phyloP scores from a whole-genome alignment of 768 basidiomycete genomes.

The Phlegmacium glaucopus region DNA sequence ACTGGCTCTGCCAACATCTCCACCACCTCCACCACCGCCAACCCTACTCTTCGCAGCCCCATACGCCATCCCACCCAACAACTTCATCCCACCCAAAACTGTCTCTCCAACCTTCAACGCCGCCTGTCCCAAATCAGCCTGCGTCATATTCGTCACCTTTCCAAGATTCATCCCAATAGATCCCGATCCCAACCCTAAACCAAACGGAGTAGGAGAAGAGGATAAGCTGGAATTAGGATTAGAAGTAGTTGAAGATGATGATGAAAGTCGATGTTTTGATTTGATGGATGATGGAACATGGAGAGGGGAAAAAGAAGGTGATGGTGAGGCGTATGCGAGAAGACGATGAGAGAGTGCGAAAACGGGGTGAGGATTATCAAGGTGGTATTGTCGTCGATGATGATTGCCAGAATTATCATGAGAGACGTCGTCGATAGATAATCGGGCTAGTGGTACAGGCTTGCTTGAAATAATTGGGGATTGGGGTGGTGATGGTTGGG shows the following conservation, averaged over 20 bases:
- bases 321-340: conserved; percentile 48
- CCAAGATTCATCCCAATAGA: conserved; percentile 1
- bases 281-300: conserved; percentile 8
- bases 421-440: conserved; percentile 7
- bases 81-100: conserved; percentile 61
- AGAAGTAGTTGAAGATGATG: conserved; percentile 16
- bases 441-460: conserved; percentile 7
- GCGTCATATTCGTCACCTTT: conserved; percentile 25
- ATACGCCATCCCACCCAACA: conserved; percentile 58
- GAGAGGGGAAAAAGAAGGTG: conserved; percentile 1
- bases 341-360: conserved; percentile 62
- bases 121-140: conserved; percentile 46
- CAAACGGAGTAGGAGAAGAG: conserved; percentile 20
- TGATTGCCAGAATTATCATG: conserved; percentile 1
- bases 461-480: neutral
- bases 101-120: conserved; percentile 59
- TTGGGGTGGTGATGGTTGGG: neutral
- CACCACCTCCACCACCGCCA: conserved; percentile 8
- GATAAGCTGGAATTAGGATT: conserved; percentile 6
- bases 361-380: conserved; percentile 38
- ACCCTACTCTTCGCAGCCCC: conserved; percentile 42
- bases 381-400: neutral
- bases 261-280: conserved; percentile 12
- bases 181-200: conserved; percentile 4
- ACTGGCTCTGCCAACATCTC: conserved; percentile 1